These are phyloP conservation scores for Discostella pseudostelligera DNA, from an alignment of 108 stramenopile genomes.

Conservation along the genomic window DNA sequence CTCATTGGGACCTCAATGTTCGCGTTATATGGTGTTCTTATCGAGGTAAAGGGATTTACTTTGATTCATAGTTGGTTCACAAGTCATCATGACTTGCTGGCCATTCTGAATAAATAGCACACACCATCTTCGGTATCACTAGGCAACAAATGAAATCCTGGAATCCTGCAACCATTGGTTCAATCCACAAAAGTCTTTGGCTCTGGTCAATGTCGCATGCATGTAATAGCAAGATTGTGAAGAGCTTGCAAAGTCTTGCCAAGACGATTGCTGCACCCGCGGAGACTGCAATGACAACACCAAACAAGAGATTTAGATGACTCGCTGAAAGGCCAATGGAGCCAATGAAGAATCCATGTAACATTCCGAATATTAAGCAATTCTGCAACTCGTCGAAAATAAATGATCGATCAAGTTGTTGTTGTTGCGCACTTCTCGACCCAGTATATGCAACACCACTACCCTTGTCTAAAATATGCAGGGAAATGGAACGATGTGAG, in stretches of 20 bases:
- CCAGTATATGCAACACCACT: neutral
- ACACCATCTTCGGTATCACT: neutral
- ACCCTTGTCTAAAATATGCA: neutral
- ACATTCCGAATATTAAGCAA: neutral
- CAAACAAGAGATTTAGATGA: constrained; percentile 4
- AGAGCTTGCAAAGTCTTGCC: neutral
- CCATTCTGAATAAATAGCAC: too few relatives aligned
- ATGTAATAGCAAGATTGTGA: neutral
- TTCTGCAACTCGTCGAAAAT: neutral
- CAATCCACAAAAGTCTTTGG: neutral
- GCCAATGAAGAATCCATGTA: constrained; percentile 9
- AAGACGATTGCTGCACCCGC: neutral
- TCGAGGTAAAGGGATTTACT: too few relatives aligned
- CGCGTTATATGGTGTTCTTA: too few relatives aligned
- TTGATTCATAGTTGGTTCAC: too few relatives aligned
- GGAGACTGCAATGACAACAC: neutral
- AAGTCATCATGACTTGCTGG: too few relatives aligned
- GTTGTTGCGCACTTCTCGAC: neutral
- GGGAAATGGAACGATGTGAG: neutral
- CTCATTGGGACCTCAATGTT: too few relatives aligned
- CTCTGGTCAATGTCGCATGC: too few relatives aligned
- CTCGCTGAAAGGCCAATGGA: constrained; percentile 3
- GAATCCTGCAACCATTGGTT: neutral
- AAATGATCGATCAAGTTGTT: neutral
- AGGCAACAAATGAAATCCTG: constrained; percentile 10